Evolutionary conservation across 352 stramenopile genomes (phyloP).

Genomic region (Globisporangium spiculum): DNA sequence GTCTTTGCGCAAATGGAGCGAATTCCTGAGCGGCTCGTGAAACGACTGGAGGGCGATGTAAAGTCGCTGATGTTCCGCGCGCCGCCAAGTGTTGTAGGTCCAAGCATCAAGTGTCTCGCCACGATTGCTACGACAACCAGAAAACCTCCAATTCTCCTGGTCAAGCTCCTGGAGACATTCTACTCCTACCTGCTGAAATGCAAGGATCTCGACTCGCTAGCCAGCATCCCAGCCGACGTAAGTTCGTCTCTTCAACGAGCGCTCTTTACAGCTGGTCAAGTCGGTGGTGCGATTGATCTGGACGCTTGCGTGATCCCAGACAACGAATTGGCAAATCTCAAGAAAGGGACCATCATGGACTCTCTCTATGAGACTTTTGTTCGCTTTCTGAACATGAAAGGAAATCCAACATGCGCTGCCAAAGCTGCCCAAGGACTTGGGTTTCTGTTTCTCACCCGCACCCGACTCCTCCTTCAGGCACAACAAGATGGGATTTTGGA

Average conservation of each 20-base stretch:
- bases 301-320: constrained; percentile 35
- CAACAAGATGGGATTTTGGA: constrained; percentile 70
- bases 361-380: constrained; percentile 62
- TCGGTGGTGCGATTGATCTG: constrained; percentile 66
- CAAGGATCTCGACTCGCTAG: constrained; percentile 29
- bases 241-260: constrained; percentile 66
- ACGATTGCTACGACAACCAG: constrained; percentile 44
- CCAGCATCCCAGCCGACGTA: constrained; percentile 31
- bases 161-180: constrained; percentile 69
- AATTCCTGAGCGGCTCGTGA: constrained; percentile 42
- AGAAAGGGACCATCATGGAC: constrained; percentile 50
- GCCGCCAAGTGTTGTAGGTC: constrained; percentile 80
- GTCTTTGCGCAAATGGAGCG: constrained; percentile 52
- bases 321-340: constrained; percentile 30
- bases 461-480: constrained; percentile 62
- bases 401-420: constrained; percentile 44
- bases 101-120: constrained; percentile 72
- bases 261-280: constrained; percentile 66
- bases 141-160: constrained; percentile 41
- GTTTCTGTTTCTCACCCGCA: constrained; percentile 68
- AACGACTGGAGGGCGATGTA: constrained; percentile 55
- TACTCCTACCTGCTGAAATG: constrained; percentile 59
- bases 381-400: constrained; percentile 39
- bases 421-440: constrained; percentile 85
- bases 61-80: constrained; percentile 57